Evolutionary conservation across 2,329 filamentous ascomycete species (phyloP).

Genomic region (Fusarium vanettenii): DNA sequence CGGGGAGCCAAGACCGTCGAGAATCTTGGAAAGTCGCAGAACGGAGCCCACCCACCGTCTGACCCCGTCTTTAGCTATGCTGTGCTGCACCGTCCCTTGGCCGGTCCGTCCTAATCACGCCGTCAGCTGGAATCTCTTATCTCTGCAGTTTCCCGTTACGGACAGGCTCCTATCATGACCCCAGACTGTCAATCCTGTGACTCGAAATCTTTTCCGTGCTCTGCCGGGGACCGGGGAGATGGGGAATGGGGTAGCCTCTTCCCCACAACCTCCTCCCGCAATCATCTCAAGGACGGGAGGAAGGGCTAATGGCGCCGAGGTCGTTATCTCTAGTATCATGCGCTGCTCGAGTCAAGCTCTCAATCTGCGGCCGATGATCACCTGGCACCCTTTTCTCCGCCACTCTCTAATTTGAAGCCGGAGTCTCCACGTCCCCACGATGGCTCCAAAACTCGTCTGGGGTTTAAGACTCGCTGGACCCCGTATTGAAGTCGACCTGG

Average conservation of each 20-base stretch:
- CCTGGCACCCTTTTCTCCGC: conserved; percentile 7
- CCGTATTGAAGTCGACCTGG: conserved; percentile 1
- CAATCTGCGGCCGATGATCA: conserved; percentile 27
- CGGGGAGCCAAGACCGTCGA: conserved; percentile 1
- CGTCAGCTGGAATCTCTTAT: conserved; percentile 34
- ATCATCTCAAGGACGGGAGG: conserved; percentile 14
- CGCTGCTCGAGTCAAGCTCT: conserved; percentile 31
- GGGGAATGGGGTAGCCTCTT: conserved; percentile 42
- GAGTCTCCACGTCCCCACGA: conserved; percentile 16
- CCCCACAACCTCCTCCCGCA: conserved; percentile 39
- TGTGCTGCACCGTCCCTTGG: conserved; percentile 1
- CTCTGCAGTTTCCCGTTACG: conserved; percentile 16
- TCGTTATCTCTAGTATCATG: conserved; percentile 22
- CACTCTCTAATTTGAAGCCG: conserved; percentile 20
- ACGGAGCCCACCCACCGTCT: not conserved
- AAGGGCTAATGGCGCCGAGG: conserved; percentile 11
- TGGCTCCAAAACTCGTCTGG: conserved; percentile 4
- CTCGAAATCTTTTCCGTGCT: conserved; percentile 37
- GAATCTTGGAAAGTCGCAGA: conserved; percentile 16
- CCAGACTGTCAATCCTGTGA: conserved; percentile 39
- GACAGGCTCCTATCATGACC: conserved; percentile 36
- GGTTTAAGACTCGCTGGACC: not conserved
- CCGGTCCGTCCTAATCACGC: conserved; percentile 9
- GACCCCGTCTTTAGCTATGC: conserved; percentile 5
- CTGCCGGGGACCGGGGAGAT: conserved; percentile 26